These are phyloP conservation scores for Aspergillus nanangensis DNA, from an alignment of 495 filamentous ascomycete genomes.

Conservation along the genomic window DNA sequence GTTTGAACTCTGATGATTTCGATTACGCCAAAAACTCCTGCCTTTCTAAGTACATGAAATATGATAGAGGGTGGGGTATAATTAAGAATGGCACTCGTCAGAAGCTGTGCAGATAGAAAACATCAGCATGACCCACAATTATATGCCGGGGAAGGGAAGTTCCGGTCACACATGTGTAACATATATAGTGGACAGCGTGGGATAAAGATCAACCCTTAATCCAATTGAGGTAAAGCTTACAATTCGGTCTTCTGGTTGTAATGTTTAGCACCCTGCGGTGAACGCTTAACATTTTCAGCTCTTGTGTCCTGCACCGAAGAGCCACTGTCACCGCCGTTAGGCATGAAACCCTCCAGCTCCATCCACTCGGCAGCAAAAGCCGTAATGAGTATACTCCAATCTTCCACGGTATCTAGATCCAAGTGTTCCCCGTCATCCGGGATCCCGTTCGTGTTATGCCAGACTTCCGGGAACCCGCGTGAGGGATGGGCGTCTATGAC, in stretches of 20 bases:
- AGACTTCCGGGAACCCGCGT: conserved; percentile 68
- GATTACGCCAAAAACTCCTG: background rate
- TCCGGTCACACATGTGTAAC: conserved; percentile 1
- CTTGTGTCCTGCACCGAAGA: background rate
- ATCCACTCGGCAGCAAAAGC: conserved; percentile 93
- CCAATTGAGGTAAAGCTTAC: conserved; percentile 32
- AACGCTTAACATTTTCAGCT: conserved; percentile 7
- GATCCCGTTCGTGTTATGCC: conserved; percentile 65
- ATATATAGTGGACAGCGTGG: conserved; percentile 1
- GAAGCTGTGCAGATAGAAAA: background rate
- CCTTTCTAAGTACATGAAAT: no score
- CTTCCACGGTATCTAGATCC: conserved; percentile 75
- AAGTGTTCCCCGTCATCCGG: conserved; percentile 80
- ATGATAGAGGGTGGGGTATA: no score
- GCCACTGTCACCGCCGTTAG: conserved; percentile 1
- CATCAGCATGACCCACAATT: conserved; percentile 3
- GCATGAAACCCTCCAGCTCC: conserved; percentile 73
- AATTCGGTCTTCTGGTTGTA: conserved; percentile 37
- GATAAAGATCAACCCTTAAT: background rate
- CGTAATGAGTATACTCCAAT: conserved; percentile 79
- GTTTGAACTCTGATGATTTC: background rate
- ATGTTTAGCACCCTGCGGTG: background rate
- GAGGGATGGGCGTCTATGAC: conserved; percentile 63
- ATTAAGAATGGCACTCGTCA: no score
- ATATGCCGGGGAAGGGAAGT: background rate